Conservation (phyloP, 768 basidiomycete species). For the Daedalea quercina region DNA sequence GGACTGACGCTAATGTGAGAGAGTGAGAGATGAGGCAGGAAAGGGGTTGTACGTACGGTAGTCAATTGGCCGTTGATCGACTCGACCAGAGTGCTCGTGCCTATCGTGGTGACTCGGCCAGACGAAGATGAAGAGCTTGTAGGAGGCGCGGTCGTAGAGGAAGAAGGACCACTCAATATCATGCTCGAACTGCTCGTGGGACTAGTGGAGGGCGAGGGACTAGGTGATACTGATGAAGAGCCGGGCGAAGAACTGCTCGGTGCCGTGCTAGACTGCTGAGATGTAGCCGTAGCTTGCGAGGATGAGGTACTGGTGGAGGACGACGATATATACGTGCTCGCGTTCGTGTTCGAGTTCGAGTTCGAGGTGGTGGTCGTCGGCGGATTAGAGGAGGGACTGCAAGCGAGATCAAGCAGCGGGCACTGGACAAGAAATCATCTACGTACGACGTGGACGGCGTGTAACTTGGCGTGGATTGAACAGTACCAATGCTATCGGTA, state of each 20-base stretch:
- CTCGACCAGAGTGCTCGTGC: background rate
- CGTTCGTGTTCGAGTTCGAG: background rate
- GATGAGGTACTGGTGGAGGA: background rate
- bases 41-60: background rate
- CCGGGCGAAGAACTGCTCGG: background rate
- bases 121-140: constrained; percentile 3
- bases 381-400: background rate
- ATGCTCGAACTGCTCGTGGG: background rate
- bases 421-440: background rate
- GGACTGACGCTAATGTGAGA: constrained; percentile 1
- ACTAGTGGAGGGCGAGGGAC: background rate
- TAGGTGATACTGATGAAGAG: background rate
- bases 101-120: background rate
- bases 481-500: background rate
- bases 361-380: background rate
- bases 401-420: background rate
- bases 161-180: background rate
- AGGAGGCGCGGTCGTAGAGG: background rate
- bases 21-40: background rate
- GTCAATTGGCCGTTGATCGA: background rate
- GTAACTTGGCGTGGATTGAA: too few species aligned
- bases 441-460: background rate
- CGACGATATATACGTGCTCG: background rate
- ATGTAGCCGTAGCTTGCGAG: background rate
- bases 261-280: background rate